Base-by-base conservation (phyloP, 345 rosid genomes). In the Erysimum cheiranthoides region DNA sequence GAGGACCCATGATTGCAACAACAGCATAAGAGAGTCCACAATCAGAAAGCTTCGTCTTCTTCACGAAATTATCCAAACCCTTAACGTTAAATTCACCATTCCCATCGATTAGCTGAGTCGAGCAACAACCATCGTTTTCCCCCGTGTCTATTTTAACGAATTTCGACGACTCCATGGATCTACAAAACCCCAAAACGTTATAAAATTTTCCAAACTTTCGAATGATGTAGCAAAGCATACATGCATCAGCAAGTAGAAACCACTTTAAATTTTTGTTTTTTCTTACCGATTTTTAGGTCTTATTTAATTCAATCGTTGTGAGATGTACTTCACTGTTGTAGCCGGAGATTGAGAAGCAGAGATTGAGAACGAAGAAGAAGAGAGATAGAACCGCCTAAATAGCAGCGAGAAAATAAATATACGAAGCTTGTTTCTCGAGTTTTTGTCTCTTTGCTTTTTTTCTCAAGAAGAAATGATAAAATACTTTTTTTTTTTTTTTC, bases 1-100 rank as follows among this genome's bases (percentile, higher is more conserved):
- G 92, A n/a, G 96, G 96, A 59, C 96, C 93, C 93, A 91, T 87
- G 87, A 89, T 76, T 6, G 96, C 93, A 61, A 91, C 96, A 28
- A 91, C 90, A 3, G 93, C 88, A 62, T 90, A 91, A 43, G 96
- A 91, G 61, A 88, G 92, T 34, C 96, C 93, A n/a, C 89, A 80
- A 14, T 82, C 66, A 68, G 81, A 66, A 13, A 91, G 83, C 67
- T 81, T 83, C 4, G 89, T 85, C 30, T 81, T 80, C 53, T 61
- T 78, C 54, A 82, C 61, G 83, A 90, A 87, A 75, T 70, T 80
- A 9, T 88, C 85, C 70, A 90, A 86, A 10, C 91, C 93, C 62
- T 36, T 79, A 38, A 68, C 90, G 69, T 89, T 85, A 77, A 91
- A 91, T 6, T 53, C 83, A 16, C 92, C 93, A 16, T 83, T 17